phyloP scores from a whole-genome alignment of 768 basidiomycete genomes.

The Infundibulicybe gibba region DNA sequence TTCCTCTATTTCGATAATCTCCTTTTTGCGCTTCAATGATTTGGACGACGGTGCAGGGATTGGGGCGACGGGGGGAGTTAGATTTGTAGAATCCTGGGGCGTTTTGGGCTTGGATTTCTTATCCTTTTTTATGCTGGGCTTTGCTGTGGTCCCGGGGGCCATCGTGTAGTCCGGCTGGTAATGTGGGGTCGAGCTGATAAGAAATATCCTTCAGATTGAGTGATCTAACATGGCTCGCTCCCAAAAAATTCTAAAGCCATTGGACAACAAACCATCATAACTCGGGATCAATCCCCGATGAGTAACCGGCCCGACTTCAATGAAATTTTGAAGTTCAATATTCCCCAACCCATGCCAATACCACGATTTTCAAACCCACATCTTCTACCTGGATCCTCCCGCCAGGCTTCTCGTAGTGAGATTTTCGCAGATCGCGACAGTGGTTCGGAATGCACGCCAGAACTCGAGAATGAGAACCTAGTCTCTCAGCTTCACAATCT shows the following conservation, averaged over 20 bases:
- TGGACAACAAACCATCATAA: neutral
- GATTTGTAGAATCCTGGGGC: neutral
- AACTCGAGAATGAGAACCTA: conserved; percentile 9
- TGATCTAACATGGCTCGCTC: neutral
- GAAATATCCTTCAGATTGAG: conserved; percentile 2
- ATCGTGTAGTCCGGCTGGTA: conserved; percentile 3
- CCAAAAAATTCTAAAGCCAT: conserved; percentile 1
- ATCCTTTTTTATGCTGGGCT: conserved; percentile 12
- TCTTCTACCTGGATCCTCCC: conserved; percentile 24
- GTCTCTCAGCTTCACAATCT: conserved; percentile 14
- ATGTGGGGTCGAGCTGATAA: neutral
- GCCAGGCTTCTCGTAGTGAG: conserved; percentile 32
- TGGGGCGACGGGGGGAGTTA: neutral
- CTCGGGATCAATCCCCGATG: too few relatives aligned
- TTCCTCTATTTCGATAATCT: neutral
- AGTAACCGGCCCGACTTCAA: too few relatives aligned
- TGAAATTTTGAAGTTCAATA: too few relatives aligned
- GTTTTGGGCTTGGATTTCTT: conserved; percentile 11
- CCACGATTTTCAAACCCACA: conserved; percentile 48
- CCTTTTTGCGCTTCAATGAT: neutral
- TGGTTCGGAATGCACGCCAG: neutral
- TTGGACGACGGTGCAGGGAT: neutral
- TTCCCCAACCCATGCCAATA: conserved; percentile 14
- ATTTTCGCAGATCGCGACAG: conserved; percentile 13
- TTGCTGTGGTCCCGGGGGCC: conserved; percentile 13